Conservation (phyloP, 75 land plant species). For the Pinus albicaulis region DNA sequence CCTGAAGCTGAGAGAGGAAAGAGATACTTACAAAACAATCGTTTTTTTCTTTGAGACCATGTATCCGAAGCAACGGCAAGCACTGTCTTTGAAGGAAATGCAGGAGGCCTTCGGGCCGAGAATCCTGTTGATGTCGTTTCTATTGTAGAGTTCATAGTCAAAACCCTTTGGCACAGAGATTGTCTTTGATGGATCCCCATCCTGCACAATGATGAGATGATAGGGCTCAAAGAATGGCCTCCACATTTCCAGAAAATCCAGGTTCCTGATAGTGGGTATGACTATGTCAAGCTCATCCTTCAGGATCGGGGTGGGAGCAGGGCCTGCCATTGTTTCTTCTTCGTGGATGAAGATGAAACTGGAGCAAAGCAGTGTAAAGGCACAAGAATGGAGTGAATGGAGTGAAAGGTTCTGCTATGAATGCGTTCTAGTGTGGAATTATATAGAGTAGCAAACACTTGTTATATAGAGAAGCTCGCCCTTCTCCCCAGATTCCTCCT, state of each 20-base stretch:
- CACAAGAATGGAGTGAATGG: too few species aligned
- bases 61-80: slow-evolving; percentile 72
- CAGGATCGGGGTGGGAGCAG: neutral
- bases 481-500: too few species aligned
- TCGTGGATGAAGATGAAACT: too few species aligned
- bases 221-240: slow-evolving; percentile 63
- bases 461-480: too few species aligned
- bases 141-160: slow-evolving; percentile 69
- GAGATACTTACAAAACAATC: slow-evolving; percentile 58
- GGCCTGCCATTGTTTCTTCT: too few species aligned
- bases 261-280: slow-evolving; percentile 60
- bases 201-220: slow-evolving; percentile 69
- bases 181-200: slow-evolving; percentile 52
- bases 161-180: slow-evolving; percentile 66
- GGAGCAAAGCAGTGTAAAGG: too few species aligned
- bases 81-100: slow-evolving; percentile 74
- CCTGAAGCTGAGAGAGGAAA: too few species aligned
- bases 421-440: too few species aligned
- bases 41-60: slow-evolving; percentile 69
- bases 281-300: slow-evolving; percentile 68
- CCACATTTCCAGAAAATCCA: slow-evolving; percentile 77
- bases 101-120: slow-evolving; percentile 60
- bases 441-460: too few species aligned
- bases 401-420: too few species aligned
- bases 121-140: slow-evolving; percentile 63